These are phyloP conservation scores for Amanita rimosa DNA, from an alignment of 768 basidiomycete genomes.

Conservation along the genomic window DNA sequence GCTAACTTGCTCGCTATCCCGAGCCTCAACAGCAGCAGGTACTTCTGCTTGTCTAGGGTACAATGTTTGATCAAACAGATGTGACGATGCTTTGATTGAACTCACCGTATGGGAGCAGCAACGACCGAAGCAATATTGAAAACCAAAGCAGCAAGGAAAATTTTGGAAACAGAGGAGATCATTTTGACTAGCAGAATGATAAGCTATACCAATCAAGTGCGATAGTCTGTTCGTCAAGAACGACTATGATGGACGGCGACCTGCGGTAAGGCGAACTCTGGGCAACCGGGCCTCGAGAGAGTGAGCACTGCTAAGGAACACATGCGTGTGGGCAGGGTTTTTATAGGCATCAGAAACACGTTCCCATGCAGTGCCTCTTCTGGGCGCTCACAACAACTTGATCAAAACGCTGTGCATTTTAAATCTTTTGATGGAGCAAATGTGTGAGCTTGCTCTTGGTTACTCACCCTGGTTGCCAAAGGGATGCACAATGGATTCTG, in stretches of 20 bases:
- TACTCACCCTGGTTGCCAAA: no score
- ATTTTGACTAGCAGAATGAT: constrained; percentile 25
- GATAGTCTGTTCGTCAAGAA: constrained; percentile 6
- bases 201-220: constrained; percentile 3
- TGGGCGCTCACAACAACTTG: not conserved
- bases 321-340: constrained; percentile 13
- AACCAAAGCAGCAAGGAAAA: constrained; percentile 26
- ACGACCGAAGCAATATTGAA: constrained; percentile 24
- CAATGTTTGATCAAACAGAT: not conserved
- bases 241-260: constrained; percentile 19
- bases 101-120: constrained; percentile 29
- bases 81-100: not conserved
- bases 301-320: constrained; percentile 34
- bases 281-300: constrained; percentile 34
- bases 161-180: constrained; percentile 26
- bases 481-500: no score
- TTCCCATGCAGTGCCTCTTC: not conserved
- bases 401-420: not conserved
- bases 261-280: constrained; percentile 30
- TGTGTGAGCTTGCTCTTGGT: not conserved
- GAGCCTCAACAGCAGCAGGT: constrained; percentile 15
- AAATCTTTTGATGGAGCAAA: not conserved
- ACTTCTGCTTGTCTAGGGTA: constrained; percentile 17
- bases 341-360: constrained; percentile 15
- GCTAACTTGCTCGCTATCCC: constrained; percentile 13